Conservation (phyloP, 169 alveolate species). For the Plasmodium chabaudi region DNA sequence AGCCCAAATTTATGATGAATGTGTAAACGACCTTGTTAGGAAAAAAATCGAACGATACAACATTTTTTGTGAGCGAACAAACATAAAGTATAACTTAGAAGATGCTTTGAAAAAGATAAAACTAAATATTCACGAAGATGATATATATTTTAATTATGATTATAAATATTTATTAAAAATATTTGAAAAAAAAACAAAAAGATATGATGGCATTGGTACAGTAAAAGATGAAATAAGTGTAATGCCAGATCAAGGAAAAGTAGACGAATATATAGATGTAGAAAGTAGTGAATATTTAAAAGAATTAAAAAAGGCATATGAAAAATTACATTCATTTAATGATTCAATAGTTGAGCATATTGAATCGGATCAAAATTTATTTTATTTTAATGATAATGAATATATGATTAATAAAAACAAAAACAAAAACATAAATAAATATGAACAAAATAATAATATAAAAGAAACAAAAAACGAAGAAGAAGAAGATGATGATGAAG, state of each 20-base stretch:
- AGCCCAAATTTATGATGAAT: conserved; percentile 60
- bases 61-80: conserved; percentile 30
- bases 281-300: conserved; percentile 39
- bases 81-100: conserved; percentile 10
- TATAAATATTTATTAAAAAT: conserved; percentile 20
- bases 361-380: conserved; percentile 38
- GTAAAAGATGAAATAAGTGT: not conserved
- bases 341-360: conserved; percentile 31
- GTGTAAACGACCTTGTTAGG: conserved; percentile 39
- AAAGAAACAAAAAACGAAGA: not conserved
- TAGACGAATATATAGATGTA: conserved; percentile 7
- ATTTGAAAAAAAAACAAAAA: conserved; percentile 11
- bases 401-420: not conserved
- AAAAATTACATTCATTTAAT: conserved; percentile 49
- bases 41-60: conserved; percentile 33
- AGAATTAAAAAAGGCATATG: conserved; percentile 52
- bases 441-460: not conserved
- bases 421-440: not conserved
- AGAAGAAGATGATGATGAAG: conserved; percentile 12
- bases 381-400: conserved; percentile 32
- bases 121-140: conserved; percentile 17
- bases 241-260: not conserved
- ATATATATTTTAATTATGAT: conserved; percentile 47
- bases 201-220: not conserved
- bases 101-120: conserved; percentile 37